These are phyloP conservation scores for Ilex asprella DNA, from an alignment of 257 asterid species.

Conservation along the genomic window DNA sequence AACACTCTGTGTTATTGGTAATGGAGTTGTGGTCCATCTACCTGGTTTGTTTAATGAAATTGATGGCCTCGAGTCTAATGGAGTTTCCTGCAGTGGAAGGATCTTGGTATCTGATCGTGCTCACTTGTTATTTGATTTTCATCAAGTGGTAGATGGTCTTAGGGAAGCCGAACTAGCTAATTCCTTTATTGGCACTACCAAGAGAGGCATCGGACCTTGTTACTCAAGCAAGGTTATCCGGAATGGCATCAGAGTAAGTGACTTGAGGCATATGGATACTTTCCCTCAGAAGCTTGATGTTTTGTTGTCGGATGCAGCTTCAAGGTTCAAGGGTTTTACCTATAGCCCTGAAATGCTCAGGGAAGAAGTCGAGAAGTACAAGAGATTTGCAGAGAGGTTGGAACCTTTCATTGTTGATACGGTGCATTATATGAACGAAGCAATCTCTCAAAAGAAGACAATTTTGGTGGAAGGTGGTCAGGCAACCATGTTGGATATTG, in stretches of 20 bases:
- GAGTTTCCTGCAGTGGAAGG: slow-evolving; percentile 82
- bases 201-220: slow-evolving; percentile 94
- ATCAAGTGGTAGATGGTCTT: slow-evolving; percentile 80
- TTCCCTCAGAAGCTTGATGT: slow-evolving; percentile 85
- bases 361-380: slow-evolving; percentile 81
- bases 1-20: slow-evolving; percentile 51
- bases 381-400: slow-evolving; percentile 79
- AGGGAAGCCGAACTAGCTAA: slow-evolving; percentile 89
- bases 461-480: slow-evolving; percentile 98
- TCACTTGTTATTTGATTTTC: slow-evolving; percentile 85
- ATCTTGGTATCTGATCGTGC: slow-evolving; percentile 91
- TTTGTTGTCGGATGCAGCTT: slow-evolving; percentile 77
- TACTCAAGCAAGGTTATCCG: slow-evolving; percentile 94
- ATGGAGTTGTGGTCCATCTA: slow-evolving; percentile 90
- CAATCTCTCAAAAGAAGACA: slow-evolving; percentile 56
- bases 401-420: slow-evolving; percentile 83
- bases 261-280: slow-evolving; percentile 95
- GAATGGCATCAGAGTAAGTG: slow-evolving; percentile 85
- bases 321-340: slow-evolving; percentile 68
- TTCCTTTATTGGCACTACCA: slow-evolving; percentile 89
- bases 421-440: slow-evolving; percentile 74
- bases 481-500: slow-evolving; percentile 95
- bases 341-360: slow-evolving; percentile 76
- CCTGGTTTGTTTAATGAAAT: slow-evolving; percentile 83
- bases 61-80: slow-evolving; percentile 79